Evolutionary conservation across 345 rosid genomes (phyloP), one percentile per base, ranked within the genome.

Genomic region (Arabidopsis thaliana): DNA sequence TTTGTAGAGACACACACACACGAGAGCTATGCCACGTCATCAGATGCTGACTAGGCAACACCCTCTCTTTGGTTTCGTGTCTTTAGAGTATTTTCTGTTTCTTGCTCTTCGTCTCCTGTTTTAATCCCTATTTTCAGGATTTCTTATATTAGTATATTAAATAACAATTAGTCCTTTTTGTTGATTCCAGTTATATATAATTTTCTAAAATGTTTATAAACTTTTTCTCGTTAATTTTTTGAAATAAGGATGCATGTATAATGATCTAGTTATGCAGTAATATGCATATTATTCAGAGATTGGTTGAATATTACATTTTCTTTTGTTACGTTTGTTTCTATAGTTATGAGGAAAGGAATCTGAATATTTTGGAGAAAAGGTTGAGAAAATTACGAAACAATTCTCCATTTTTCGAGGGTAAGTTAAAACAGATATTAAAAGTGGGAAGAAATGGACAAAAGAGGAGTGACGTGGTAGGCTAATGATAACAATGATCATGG

Each of bases 401-500:
- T 9, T 71, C 52, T 63, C 13, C 76, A 71, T 70, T 28, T 69
- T 57, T 78, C 62, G 62, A 71, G 81, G 69, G 68, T 34, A 23
- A 71, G 56, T 65, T 71, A 56, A 65, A 50, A 65, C 73, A 59
- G 81, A 58, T 72, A 72, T 65, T 59, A 59, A 66, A 78, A 66
- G 77, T 50, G 24, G 49, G 69, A 59, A 71, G 77, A 72, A 72
- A 65, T 65, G 24, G 73, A 63, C 76, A 78, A 76, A 32, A 20
- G 16, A 72, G 44, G 51, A 14, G 69, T 78, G 81, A 78, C 73
- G 81, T 72, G 73, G 62, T 65, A 41, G 69, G 50, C 56, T 41
- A 65, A 66, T 78, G 77, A 78, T 65, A 77, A 50, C 72, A 63
- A 71, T 64, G 75, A 77, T 71, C 53, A 64, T 78, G 77, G 66